Conservation (phyloP, 2,329 filamentous ascomycete genomes). For the Catunica adiposa region DNA sequence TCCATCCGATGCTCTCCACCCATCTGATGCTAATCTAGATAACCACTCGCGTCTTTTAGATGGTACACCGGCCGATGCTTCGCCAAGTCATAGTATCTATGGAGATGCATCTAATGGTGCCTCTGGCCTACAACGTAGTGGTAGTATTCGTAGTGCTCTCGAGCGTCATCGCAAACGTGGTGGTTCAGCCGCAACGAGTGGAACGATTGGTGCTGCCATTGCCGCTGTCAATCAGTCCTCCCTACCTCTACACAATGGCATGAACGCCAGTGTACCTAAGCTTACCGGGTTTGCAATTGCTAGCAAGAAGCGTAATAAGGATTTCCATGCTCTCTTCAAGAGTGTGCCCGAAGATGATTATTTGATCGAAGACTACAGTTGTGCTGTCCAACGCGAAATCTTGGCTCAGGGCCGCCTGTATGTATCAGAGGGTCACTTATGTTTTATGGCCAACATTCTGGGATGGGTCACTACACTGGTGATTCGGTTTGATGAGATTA, state of each 20-base stretch:
- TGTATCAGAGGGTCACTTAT: slow-evolving; percentile 91
- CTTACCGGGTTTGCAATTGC: slow-evolving; percentile 91
- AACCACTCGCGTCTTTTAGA: slow-evolving; percentile 20
- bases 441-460: slow-evolving; percentile 97
- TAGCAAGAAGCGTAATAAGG: slow-evolving; percentile 86
- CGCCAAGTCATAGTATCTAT: not conserved
- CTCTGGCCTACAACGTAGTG: slow-evolving; percentile 40
- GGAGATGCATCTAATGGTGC: slow-evolving; percentile 3
- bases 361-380: slow-evolving; percentile 95
- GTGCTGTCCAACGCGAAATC: slow-evolving; percentile 87
- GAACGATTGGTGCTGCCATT: slow-evolving; percentile 55
- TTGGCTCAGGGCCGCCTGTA: slow-evolving; percentile 86
- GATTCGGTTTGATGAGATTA: slow-evolving; percentile 95
- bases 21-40: slow-evolving; percentile 21
- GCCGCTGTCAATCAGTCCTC: slow-evolving; percentile 41
- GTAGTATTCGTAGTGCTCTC: slow-evolving; percentile 49
- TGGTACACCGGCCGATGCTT: not conserved
- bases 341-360: slow-evolving; percentile 97
- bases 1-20: slow-evolving; percentile 28
- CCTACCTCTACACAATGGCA: slow-evolving; percentile 36
- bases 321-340: slow-evolving; percentile 86
- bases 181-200: slow-evolving; percentile 57
- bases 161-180: slow-evolving; percentile 56
- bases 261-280: slow-evolving; percentile 51
- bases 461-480: slow-evolving; percentile 96